These are phyloP conservation scores for Lecanicillium sp. DNA, from an alignment of 2,329 filamentous ascomycete genomes.

Conservation along the genomic window DNA sequence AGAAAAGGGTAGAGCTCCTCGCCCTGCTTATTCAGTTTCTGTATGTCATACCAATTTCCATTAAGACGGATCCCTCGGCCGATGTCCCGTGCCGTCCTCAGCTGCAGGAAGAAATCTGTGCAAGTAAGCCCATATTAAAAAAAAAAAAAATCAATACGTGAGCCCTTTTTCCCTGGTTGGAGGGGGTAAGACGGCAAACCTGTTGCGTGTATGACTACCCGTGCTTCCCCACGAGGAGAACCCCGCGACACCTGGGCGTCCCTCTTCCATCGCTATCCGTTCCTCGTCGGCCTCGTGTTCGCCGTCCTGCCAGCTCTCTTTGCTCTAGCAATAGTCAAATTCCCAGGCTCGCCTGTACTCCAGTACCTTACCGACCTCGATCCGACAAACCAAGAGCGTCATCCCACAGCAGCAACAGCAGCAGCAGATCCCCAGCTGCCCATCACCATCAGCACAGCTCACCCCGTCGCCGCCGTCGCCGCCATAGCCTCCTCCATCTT, in stretches of 20 bases:
- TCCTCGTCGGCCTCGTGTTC: constrained; percentile 3
- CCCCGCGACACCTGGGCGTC: constrained; percentile 5
- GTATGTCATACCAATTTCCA: background rate
- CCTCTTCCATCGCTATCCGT: background rate
- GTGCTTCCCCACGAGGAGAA: background rate
- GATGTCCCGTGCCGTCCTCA: constrained; percentile 4
- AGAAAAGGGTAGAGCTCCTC: background rate
- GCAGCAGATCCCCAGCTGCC: background rate
- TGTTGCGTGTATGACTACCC: background rate
- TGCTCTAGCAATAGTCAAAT: background rate
- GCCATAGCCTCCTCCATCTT: constrained; percentile 15
- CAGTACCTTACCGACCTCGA: background rate
- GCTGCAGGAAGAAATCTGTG: background rate
- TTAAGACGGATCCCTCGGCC: constrained; percentile 6
- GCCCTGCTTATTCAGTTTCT: background rate
- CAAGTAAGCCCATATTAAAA: constrained; percentile 3
- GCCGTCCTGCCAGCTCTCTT: background rate
- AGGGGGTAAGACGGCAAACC: background rate
- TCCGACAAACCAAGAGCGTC: no score
- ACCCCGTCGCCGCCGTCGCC: background rate
- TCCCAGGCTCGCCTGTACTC: background rate
- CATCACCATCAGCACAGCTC: background rate
- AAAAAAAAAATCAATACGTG: no score
- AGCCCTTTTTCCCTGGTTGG: background rate
- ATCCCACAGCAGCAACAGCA: background rate